These are phyloP conservation scores for Allium fistulosum DNA, from an alignment of 106 monocot genomes.

Conservation along the genomic window DNA sequence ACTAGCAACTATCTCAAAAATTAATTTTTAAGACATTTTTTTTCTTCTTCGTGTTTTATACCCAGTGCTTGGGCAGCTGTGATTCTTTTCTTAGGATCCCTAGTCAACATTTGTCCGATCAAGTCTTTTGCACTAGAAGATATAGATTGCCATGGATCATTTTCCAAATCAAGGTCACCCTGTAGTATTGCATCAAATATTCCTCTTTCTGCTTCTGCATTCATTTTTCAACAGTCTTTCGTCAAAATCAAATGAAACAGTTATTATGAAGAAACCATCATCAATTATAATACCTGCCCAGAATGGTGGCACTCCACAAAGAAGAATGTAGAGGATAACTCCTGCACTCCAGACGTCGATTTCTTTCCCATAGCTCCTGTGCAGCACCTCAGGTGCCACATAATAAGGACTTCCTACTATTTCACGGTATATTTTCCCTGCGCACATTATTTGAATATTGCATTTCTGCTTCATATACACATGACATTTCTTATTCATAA, in stretches of 20 bases:
- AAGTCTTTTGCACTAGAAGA: conserved; percentile 66
- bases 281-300: no score
- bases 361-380: conserved; percentile 48
- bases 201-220: conserved; percentile 76
- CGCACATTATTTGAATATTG: background rate
- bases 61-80: conserved; percentile 58
- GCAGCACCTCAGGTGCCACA: conserved; percentile 48
- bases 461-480: background rate
- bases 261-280: no score
- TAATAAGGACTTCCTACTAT: conserved; percentile 55
- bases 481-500: no score
- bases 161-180: conserved; percentile 43
- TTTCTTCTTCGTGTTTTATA: background rate
- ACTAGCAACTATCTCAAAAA: background rate
- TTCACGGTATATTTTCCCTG: conserved; percentile 33
- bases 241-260: no score
- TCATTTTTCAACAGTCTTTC: background rate
- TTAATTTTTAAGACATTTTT: background rate
- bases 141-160: conserved; percentile 63
- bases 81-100: conserved; percentile 50
- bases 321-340: conserved; percentile 45
- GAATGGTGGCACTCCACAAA: conserved; percentile 20
- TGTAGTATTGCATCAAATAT: conserved; percentile 67
- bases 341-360: conserved; percentile 62
- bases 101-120: conserved; percentile 48